Conservation (phyloP, 1,139 yeast genomes). For the Saccharomyces hybrid region DNA sequence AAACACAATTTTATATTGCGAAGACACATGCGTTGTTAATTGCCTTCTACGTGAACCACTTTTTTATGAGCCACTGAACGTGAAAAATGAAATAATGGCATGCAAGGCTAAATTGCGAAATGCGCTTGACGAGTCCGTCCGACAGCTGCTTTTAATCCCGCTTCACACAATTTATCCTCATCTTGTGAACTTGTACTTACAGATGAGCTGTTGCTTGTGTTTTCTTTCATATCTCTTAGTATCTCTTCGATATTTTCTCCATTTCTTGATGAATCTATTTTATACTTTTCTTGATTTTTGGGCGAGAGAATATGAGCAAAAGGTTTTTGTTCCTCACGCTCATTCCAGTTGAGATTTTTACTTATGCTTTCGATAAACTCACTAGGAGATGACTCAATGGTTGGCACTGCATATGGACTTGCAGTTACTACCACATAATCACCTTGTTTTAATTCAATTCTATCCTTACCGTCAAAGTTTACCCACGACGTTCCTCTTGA, state of each 20-base stretch:
- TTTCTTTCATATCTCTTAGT: background rate
- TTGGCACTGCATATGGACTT: conserved; percentile 79
- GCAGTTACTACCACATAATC: conserved; percentile 77
- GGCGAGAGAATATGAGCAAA: conserved; percentile 38
- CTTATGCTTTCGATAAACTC: conserved; percentile 83
- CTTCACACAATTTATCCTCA: background rate
- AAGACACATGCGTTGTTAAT: background rate
- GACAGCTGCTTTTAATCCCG: background rate
- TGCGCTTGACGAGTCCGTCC: background rate
- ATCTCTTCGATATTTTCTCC: background rate
- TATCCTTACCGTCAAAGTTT: conserved; percentile 78
- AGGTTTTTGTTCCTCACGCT: conserved; percentile 72
- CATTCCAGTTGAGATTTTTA: conserved; percentile 81
- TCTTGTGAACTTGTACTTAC: background rate
- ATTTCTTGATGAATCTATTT: conserved; percentile 11
- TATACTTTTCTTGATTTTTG: conserved; percentile 27
- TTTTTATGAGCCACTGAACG: background rate
- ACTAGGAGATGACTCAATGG: conserved; percentile 64
- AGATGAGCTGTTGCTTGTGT: background rate
- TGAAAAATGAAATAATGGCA: background rate
- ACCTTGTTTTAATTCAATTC: conserved; percentile 65
- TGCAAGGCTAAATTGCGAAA: background rate
- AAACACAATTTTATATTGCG: background rate
- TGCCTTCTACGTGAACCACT: too few relatives aligned
- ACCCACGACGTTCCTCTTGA: conserved; percentile 83